Evolutionary conservation across 164 flowering plant genomes (phyloP), one percentile per base, ranked within the genome.

Genomic region (Annona squamosa): DNA sequence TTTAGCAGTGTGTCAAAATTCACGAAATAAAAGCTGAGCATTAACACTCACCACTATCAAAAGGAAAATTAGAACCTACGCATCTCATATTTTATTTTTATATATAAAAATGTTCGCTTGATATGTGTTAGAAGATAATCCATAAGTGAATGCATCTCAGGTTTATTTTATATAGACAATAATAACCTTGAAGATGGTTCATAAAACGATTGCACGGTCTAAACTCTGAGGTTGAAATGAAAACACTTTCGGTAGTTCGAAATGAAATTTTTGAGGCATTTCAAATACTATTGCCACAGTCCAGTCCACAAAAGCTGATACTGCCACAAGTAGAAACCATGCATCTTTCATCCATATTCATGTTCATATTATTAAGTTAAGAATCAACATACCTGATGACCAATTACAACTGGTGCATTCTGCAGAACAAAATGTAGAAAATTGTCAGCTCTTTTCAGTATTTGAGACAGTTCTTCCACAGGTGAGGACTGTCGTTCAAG

Each of bases 341-440:
- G 18, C 59, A 17, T 37, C 19, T n/a, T 5, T 63, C 37, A 19
- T 63, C 2, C 65, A 63, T 19, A 7, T 63, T 63, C n/a, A 19
- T n/a, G 37, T 10, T n/a, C 37, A 5, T 42, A 12, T 42, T 7
- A 18, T 71, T 10, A 37, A 63, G 65, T 13, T 9, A 59, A 17
- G 16, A 69, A 52, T 56, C 46, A 9, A 59, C 17, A 73, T 90
- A 94, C 99, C 97, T 90, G 98, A 80, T 95, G 98, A 44, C 99
- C 99, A 5, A 95, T 87, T 71, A 95, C 99, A 79, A 95, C 90
- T 1, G 99, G 99, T 42, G 99, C 97, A 87, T 85, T 95, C 80
- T 91, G 99, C 75, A 95, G 99, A 48, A 95, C 82, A 79, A 95
- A 95, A 85, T 95, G 99, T 69, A 95, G 84, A 82, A 87, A 95